Evolutionary conservation across 2,329 filamentous ascomycete genomes (phyloP).

Genomic region (Pseudogymnoascus sp.): DNA sequence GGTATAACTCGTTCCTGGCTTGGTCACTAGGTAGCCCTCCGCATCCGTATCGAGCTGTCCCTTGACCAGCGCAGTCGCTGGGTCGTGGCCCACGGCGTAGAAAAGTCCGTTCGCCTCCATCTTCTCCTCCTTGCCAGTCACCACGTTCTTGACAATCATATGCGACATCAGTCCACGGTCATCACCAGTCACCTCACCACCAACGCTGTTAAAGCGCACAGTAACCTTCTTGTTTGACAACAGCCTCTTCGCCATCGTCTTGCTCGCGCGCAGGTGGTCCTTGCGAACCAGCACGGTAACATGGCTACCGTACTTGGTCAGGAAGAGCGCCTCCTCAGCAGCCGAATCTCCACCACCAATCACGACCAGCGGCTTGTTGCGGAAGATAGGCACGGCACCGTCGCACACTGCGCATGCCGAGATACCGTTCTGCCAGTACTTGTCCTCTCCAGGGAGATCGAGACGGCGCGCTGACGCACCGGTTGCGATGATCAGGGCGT

Average conservation of each 20-base stretch:
- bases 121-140: conserved; percentile 70
- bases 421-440: conserved; percentile 96
- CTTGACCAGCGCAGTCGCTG: conserved; percentile 84
- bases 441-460: conserved; percentile 78
- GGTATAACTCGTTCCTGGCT: conserved; percentile 81
- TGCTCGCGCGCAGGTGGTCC: conserved; percentile 79
- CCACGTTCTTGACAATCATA: conserved; percentile 72
- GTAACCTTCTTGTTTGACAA: conserved; percentile 81
- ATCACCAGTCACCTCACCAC: conserved; percentile 77
- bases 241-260: conserved; percentile 84
- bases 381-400: conserved; percentile 93
- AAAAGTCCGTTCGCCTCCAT: conserved; percentile 88
- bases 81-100: conserved; percentile 95
- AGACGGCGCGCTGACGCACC: conserved; percentile 86
- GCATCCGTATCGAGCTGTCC: conserved; percentile 80
- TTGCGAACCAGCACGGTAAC: conserved; percentile 89
- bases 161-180: conserved; percentile 82
- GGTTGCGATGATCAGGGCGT: conserved; percentile 88
- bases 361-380: conserved; percentile 89
- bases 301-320: conserved; percentile 94
- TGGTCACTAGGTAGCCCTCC: conserved; percentile 86
- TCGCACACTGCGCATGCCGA: conserved; percentile 97
- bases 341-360: conserved; percentile 96
- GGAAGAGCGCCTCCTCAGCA: conserved; percentile 92
- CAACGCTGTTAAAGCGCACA: conserved; percentile 77